phyloP scores from a whole-genome alignment of 306 rosid genomes.

The Trichosanthes truncata region DNA sequence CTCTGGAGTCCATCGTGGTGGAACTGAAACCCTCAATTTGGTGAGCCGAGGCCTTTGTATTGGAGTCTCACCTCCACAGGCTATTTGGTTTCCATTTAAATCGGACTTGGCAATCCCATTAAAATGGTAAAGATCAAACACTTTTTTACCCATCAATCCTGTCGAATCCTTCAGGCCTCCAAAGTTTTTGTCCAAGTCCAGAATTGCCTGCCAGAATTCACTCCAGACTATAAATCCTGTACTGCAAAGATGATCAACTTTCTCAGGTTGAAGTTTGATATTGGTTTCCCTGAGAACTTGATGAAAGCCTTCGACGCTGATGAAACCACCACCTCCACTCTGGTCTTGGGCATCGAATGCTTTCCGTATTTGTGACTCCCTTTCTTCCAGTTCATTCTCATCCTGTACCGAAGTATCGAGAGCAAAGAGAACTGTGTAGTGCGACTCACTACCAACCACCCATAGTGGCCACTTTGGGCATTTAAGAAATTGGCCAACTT shows the following conservation, averaged over 20 bases:
- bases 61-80: slow-evolving; percentile 61
- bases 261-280: slow-evolving; percentile 54
- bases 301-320: slow-evolving; percentile 82
- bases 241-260: slow-evolving; percentile 64
- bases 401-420: slow-evolving; percentile 70
- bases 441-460: slow-evolving; percentile 95
- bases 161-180: slow-evolving; percentile 96
- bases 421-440: slow-evolving; percentile 85
- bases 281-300: slow-evolving; percentile 68
- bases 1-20: slow-evolving; percentile 98
- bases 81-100: slow-evolving; percentile 58
- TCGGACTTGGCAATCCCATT: slow-evolving; percentile 98
- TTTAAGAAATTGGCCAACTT: slow-evolving; percentile 76
- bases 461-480: slow-evolving; percentile 95
- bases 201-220: slow-evolving; percentile 93
- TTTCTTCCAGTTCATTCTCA: slow-evolving; percentile 90
- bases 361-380: slow-evolving; percentile 80
- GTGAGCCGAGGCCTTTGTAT: slow-evolving; percentile 85
- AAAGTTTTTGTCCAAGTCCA: slow-evolving; percentile 71
- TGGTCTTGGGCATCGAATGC: slow-evolving; percentile 93
- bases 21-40: slow-evolving; percentile 81
- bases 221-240: slow-evolving; percentile 92
- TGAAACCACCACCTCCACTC: slow-evolving; percentile 97
- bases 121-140: slow-evolving; percentile 83
- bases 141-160: slow-evolving; percentile 93